A percentile compares a stretch with the other conserved stretches of the same genome.
These are phyloP conservation scores for Caryopteris hybrid DNA, from an alignment of 305 asterid species.

Conservation along the genomic window DNA sequence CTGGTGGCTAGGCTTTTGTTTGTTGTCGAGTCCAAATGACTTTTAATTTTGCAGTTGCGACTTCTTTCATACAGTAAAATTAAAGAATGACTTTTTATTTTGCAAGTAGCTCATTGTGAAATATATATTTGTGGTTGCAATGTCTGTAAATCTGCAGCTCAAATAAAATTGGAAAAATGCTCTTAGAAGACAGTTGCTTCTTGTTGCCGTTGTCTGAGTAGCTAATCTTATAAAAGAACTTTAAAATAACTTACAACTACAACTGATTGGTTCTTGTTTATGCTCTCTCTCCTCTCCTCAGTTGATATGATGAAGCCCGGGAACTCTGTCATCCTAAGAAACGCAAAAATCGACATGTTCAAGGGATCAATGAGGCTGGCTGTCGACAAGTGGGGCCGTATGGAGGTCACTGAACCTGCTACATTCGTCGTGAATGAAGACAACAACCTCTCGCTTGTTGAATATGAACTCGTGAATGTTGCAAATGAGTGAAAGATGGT, in stretches of 20 bases:
- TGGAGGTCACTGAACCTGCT: slow-evolving; percentile 53
- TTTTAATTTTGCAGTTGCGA: neutral
- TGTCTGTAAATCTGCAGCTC: no score
- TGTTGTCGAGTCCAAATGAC: no score
- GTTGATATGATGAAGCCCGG: slow-evolving; percentile 56
- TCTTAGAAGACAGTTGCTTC: neutral
- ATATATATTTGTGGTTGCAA: neutral
- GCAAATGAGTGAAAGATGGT: slow-evolving; percentile 22
- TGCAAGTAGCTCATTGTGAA: neutral
- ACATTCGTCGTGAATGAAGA: slow-evolving; percentile 47
- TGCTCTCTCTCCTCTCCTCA: slow-evolving; percentile 17
- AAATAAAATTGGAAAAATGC: no score
- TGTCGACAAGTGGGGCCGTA: slow-evolving; percentile 66
- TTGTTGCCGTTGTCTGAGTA: neutral
- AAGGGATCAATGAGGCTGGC: slow-evolving; percentile 64
- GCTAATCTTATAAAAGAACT: neutral
- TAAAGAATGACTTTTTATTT: neutral
- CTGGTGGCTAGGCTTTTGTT: no score
- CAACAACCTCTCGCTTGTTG: slow-evolving; percentile 56
- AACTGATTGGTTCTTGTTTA: neutral
- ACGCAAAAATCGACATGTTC: slow-evolving; percentile 71
- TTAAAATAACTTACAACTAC: neutral
- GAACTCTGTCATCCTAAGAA: slow-evolving; percentile 43
- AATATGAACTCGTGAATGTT: slow-evolving; percentile 61
- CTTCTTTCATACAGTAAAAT: neutral